These are phyloP conservation scores for Cetradonia linearis DNA, from an alignment of 495 filamentous ascomycete genomes.

Conservation along the genomic window DNA sequence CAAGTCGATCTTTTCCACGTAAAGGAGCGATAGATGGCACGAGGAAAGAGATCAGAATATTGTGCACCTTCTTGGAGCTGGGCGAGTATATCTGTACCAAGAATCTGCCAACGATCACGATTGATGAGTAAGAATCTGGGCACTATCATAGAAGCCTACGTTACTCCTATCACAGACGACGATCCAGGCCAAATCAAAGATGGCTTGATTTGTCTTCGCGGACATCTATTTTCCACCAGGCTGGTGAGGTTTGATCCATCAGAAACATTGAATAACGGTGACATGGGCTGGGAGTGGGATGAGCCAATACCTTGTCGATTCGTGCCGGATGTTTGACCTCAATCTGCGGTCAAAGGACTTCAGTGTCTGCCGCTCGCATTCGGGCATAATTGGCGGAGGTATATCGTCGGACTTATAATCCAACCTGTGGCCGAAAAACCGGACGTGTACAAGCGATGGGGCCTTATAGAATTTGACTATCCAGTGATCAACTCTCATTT, in stretches of 20 bases:
- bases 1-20: neutral
- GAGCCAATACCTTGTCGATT: too few species aligned
- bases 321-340: neutral
- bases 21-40: neutral
- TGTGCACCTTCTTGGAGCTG: conserved; percentile 4
- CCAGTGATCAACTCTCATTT: too few species aligned
- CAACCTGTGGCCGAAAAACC: neutral
- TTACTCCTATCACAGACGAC: neutral
- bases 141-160: neutral
- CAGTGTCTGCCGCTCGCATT: neutral
- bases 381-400: too few species aligned
- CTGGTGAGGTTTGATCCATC: too few species aligned
- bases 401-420: neutral
- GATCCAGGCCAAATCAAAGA: neutral
- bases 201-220: neutral
- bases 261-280: neutral
- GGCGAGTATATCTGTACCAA: neutral
- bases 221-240: neutral
- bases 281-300: neutral
- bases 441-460: neutral
- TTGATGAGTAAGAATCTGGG: rapidly evolving
- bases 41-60: neutral
- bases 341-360: neutral
- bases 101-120: rapidly evolving
- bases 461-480: too few species aligned